Conservation (phyloP, 306 rosid genomes). For the Dryas drummondii region DNA sequence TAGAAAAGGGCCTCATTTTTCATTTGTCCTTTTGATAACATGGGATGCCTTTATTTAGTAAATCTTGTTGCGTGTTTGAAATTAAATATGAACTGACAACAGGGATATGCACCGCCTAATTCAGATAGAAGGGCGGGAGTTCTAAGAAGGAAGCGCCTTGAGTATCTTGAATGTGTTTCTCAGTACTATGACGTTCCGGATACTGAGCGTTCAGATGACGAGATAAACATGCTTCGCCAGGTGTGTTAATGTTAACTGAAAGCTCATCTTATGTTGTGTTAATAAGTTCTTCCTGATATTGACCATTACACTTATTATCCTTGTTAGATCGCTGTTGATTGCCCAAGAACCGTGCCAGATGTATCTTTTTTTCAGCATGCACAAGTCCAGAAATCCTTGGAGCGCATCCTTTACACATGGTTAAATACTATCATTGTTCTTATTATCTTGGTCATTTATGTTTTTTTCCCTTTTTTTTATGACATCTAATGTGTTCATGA, state of each 20-base stretch:
- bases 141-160: conserved; percentile 85
- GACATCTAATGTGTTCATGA: not conserved
- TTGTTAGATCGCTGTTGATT: conserved; percentile 79
- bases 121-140: conserved; percentile 98
- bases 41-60: conserved; percentile 18
- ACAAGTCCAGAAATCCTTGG: conserved; percentile 91
- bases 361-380: conserved; percentile 80
- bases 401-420: conserved; percentile 92
- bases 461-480: not conserved
- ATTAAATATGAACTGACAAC: conserved; percentile 78
- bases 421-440: conserved; percentile 10
- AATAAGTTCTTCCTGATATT: conserved; percentile 12
- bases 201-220: conserved; percentile 88
- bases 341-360: conserved; percentile 96
- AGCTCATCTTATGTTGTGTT: conserved; percentile 19
- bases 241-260: conserved; percentile 34
- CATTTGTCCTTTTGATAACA: conserved; percentile 15
- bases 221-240: conserved; percentile 98
- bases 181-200: conserved; percentile 88
- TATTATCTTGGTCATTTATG: not conserved
- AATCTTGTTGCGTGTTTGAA: conserved; percentile 40
- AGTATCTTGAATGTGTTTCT: conserved; percentile 87
- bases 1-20: conserved; percentile 5
- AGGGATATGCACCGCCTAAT: conserved; percentile 99
- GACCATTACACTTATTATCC: conserved; percentile 16